Evolutionary conservation across 495 filamentous ascomycete species (phyloP).

Genomic region (Physcia stellaris): DNA sequence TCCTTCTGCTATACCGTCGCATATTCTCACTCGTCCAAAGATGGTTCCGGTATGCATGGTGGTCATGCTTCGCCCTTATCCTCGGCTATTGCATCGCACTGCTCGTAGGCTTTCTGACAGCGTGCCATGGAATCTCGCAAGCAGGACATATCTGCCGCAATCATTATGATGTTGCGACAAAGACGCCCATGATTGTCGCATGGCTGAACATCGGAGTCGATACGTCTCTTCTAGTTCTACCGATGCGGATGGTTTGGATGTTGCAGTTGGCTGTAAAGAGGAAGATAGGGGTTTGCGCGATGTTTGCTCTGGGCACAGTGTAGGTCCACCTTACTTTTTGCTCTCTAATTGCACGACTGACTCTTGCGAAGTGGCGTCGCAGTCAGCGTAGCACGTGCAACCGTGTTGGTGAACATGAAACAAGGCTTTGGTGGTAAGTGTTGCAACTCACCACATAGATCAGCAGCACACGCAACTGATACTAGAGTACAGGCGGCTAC

Average conservation of each 20-base stretch:
- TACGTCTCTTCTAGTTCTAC: constrained; percentile 19
- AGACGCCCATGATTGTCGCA: constrained; percentile 9
- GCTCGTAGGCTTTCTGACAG: not conserved
- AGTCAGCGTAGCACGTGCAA: constrained; percentile 8
- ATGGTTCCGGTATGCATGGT: constrained; percentile 10
- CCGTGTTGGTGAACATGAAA: not conserved
- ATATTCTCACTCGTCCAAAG: constrained; percentile 7
- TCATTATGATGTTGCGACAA: not conserved
- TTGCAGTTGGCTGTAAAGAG: constrained; percentile 9
- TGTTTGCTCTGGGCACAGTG: constrained; percentile 11
- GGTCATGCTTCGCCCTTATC: not conserved
- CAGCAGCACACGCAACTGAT: not conserved
- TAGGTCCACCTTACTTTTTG: constrained; percentile 7
- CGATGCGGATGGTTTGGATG: constrained; percentile 17
- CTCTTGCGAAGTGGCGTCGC: constrained; percentile 3
- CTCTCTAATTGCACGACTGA: constrained; percentile 1
- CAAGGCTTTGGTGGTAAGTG: not conserved
- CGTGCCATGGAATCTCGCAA: constrained; percentile 10
- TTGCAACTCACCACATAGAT: not conserved
- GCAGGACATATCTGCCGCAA: constrained; percentile 1
- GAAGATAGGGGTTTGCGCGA: constrained; percentile 6
- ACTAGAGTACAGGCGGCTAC: not conserved
- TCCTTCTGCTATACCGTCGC: constrained; percentile 13
- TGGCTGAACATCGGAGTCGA: constrained; percentile 20
- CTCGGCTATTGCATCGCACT: constrained; percentile 1